Evolutionary conservation across 352 stramenopile species (phyloP).

Genomic region (Phytopythium helicoides): DNA sequence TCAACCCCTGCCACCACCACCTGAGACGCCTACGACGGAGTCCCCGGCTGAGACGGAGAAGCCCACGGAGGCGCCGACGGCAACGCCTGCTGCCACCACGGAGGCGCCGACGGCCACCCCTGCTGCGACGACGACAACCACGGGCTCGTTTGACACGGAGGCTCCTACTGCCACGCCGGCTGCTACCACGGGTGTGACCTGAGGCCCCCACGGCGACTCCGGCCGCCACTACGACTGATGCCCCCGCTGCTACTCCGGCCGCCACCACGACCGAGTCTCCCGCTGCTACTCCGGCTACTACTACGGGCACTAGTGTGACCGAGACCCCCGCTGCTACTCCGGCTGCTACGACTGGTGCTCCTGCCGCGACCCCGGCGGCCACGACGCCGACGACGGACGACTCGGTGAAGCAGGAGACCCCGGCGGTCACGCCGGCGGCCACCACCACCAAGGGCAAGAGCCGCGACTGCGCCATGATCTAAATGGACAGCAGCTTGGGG

Average conservation of each 20-base stretch:
- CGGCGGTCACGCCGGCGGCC: constrained; percentile 1
- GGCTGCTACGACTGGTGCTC: too few species aligned
- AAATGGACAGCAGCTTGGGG: too few species aligned
- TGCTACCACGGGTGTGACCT: not conserved
- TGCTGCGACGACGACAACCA: not conserved
- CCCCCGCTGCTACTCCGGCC: too few species aligned
- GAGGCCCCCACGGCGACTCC: too few species aligned
- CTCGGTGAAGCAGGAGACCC: too few species aligned
- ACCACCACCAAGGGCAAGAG: not conserved
- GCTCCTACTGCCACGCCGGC: not conserved
- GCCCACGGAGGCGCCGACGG: not conserved
- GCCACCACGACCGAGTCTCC: constrained; percentile 1
- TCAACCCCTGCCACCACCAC: not conserved
- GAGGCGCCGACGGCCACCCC: not conserved
- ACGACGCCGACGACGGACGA: too few species aligned
- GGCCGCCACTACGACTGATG: too few species aligned
- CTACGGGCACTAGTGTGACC: not conserved
- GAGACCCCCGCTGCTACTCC: too few species aligned
- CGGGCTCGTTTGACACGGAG: not conserved
- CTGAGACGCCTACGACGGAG: not conserved
- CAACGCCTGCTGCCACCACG: not conserved
- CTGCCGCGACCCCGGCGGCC: too few species aligned
- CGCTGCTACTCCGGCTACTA: not conserved
- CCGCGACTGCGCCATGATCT: constrained; percentile 1
- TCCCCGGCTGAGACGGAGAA: not conserved